A percentile compares a stretch with the other conserved stretches of the same genome.
Conservation (phyloP, 306 rosid genomes). For the Luffa aegyptiaca region DNA sequence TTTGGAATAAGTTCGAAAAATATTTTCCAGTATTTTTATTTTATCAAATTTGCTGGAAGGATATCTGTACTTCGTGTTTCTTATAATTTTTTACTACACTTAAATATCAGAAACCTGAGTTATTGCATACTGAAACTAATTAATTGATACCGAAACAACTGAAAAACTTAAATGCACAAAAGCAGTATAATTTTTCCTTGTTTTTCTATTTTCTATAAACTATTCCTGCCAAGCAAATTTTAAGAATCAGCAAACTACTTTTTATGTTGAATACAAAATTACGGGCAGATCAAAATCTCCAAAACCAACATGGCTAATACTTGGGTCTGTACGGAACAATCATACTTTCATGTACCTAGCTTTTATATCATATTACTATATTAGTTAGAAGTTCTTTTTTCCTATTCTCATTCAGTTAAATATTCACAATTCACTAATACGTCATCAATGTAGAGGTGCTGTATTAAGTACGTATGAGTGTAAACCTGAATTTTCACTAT, state of each 20-base stretch:
- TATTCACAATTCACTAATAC: background rate
- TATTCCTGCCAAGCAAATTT: background rate
- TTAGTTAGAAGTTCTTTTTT: background rate
- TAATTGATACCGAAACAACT: background rate
- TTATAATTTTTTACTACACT: background rate
- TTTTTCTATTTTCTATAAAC: background rate
- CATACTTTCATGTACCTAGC: background rate
- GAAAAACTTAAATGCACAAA: background rate
- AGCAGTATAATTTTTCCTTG: background rate
- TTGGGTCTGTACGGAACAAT: background rate
- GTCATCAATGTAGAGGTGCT: background rate
- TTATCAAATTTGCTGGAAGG: background rate
- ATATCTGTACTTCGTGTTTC: background rate
- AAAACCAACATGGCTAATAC: background rate
- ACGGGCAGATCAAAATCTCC: background rate
- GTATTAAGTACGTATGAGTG: background rate
- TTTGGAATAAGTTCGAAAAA: background rate
- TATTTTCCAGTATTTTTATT: background rate
- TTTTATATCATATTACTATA: background rate
- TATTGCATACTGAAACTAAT: background rate
- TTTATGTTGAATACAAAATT: background rate
- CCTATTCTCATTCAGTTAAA: background rate
- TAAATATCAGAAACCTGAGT: background rate
- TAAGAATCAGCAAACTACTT: background rate
- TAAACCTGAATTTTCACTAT: constrained; percentile 88